Base-by-base conservation (phyloP, 106 monocot genomes). In the Allium sativum region DNA sequence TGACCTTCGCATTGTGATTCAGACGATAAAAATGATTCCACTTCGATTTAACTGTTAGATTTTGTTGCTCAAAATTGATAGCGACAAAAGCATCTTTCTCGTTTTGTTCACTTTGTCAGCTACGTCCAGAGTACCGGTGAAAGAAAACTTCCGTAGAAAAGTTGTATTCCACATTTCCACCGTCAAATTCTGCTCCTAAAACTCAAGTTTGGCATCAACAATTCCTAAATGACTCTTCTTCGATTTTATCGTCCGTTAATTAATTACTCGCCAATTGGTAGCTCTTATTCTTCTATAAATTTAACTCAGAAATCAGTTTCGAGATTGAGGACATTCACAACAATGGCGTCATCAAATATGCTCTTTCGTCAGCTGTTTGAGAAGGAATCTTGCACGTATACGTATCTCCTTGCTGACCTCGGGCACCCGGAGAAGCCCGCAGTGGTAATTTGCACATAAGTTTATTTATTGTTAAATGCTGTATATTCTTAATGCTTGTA, bases 351-450 rank as follows among this genome's bases (percentile, higher is more conserved):
- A 17, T 61, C 76, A 55, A 83, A 72, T 69, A 61, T 94, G 17
- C 77, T 94, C 16, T 86, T 94, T 61, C 76, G 93, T 21, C 93
- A 94, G 73, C 74, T 94, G 42, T 90, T 94, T 62, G 93, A 94
- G 89, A 83, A 86, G 81, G 93, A 94, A 65, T 90, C 89, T 15
- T 73, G 59, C 69, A 94, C 93, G 22, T 94, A 89, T 59, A 94
- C 93, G 14, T 94, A 94, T 64, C 81, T 94, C 48, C 79, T 95
- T 52, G 90, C 90, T 41, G 95, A 95, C 55, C 46, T 82, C 18
- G 79, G 52, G 21, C 90, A 90, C 65, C 86, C 86, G 40, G 78
- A 95, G 3, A 90, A 79, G 58, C 95, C 84, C 21, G 90, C 90
- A 9, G 68, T 95, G 84, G 95, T 95, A 60, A 77, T 78, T 55